These are phyloP conservation scores for Fusarium scirpi DNA, from an alignment of 2,329 filamentous ascomycete species.

Conservation along the genomic window DNA sequence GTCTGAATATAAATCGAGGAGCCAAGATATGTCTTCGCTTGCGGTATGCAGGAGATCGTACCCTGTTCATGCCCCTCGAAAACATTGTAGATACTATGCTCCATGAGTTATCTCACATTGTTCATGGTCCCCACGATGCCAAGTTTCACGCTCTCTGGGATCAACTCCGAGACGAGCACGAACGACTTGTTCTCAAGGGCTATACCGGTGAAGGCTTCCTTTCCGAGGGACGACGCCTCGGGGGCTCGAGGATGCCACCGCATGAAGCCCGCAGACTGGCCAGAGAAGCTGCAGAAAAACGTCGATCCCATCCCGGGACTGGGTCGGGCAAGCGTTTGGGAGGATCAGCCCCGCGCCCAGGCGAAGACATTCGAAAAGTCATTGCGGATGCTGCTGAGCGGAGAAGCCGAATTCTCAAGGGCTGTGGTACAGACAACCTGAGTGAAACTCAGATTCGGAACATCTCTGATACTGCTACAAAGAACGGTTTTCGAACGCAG, in stretches of 20 bases:
- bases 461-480: constrained; percentile 71
- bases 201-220: constrained; percentile 94
- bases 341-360: constrained; percentile 65
- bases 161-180: constrained; percentile 86
- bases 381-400: constrained; percentile 79
- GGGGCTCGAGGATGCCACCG: constrained; percentile 72
- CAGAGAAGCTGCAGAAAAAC: constrained; percentile 78
- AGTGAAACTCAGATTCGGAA: constrained; percentile 74
- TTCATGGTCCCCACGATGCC: constrained; percentile 83
- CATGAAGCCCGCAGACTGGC: constrained; percentile 82
- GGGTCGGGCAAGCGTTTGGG: constrained; percentile 80
- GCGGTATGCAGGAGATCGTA: constrained; percentile 78
- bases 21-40: constrained; percentile 85
- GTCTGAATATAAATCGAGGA: constrained; percentile 82
- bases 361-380: constrained; percentile 76
- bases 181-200: constrained; percentile 80
- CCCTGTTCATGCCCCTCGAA: constrained; percentile 83
- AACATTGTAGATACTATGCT: constrained; percentile 90
- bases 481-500: constrained; percentile 82
- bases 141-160: constrained; percentile 91
- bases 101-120: constrained; percentile 91
- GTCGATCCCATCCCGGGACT: constrained; percentile 68
- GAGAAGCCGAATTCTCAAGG: constrained; percentile 73
- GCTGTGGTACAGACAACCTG: constrained; percentile 80
- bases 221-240: constrained; percentile 78